A percentile compares a stretch with the other conserved stretches of the same genome.
phyloP scores from a whole-genome alignment of 768 basidiomycete genomes.

The Suillus subluteus region DNA sequence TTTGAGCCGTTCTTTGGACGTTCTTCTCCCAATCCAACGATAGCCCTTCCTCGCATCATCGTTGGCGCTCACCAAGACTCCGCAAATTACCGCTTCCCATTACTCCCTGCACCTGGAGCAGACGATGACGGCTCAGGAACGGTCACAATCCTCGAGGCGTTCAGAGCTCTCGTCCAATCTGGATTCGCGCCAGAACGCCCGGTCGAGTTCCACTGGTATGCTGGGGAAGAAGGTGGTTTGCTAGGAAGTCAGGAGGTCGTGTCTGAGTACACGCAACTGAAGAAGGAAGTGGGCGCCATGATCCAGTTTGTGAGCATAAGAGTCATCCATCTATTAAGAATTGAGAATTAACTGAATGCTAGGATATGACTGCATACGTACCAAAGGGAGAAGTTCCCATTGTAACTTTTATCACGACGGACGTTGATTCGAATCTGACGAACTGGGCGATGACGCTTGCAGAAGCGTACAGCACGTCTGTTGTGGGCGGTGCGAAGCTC shows the following conservation, averaged over 20 bases:
- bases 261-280: constrained; percentile 48
- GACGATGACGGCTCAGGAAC: constrained; percentile 64
- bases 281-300: constrained; percentile 52
- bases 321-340: no score
- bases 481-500: constrained; percentile 20
- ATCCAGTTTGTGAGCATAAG: constrained; percentile 47
- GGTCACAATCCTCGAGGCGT: constrained; percentile 81
- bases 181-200: constrained; percentile 68
- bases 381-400: constrained; percentile 14
- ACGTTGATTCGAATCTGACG: constrained; percentile 51
- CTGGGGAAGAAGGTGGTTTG: constrained; percentile 58
- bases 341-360: constrained; percentile 39
- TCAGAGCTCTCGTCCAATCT: constrained; percentile 68
- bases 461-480: constrained; percentile 32
- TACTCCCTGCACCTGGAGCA: constrained; percentile 49
- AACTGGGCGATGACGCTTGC: constrained; percentile 37
- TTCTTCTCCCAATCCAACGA: constrained; percentile 10
- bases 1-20: constrained; percentile 23
- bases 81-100: constrained; percentile 43
- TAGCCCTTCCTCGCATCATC: constrained; percentile 35
- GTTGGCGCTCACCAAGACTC: constrained; percentile 49
- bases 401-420: constrained; percentile 35
- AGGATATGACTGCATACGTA: constrained; percentile 45
- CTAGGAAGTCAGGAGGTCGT: constrained; percentile 51
- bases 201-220: constrained; percentile 86